These are phyloP conservation scores for Kodamaea laetipori DNA, from an alignment of 805 yeast genomes.

Conservation along the genomic window DNA sequence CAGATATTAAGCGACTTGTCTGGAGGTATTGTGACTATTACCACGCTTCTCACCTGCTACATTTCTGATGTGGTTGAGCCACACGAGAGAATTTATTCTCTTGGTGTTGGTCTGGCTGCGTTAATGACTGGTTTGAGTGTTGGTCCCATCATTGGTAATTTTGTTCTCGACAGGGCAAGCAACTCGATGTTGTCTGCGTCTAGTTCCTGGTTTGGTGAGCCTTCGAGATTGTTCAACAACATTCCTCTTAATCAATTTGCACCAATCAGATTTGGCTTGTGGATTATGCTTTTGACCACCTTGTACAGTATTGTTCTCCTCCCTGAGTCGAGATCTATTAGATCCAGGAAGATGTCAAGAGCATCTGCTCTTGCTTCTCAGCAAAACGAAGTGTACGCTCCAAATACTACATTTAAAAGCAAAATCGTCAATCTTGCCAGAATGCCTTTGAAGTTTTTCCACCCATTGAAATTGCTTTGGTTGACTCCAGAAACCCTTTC, in stretches of 20 bases:
- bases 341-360: constrained; percentile 56
- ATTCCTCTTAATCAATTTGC: constrained; percentile 25
- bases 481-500: constrained; percentile 42
- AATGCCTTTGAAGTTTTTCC: constrained; percentile 17
- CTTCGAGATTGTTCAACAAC: constrained; percentile 1
- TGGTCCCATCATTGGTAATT: constrained; percentile 65
- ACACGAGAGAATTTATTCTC: constrained; percentile 53
- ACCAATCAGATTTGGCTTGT: constrained; percentile 37
- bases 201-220: neutral
- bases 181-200: neutral
- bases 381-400: neutral
- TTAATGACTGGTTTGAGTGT: constrained; percentile 60
- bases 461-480: constrained; percentile 60
- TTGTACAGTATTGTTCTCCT: constrained; percentile 37
- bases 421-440: neutral
- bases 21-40: constrained; percentile 63
- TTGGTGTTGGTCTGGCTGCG: constrained; percentile 62
- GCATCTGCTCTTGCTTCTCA: neutral
- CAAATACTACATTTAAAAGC: neutral
- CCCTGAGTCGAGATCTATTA: constrained; percentile 65
- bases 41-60: constrained; percentile 67
- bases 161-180: constrained; percentile 4
- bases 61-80: constrained; percentile 73
- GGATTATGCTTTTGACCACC: constrained; percentile 34
- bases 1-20: constrained; percentile 50